phyloP scores from a whole-genome alignment of 2,329 filamentous ascomycete genomes.

The Hypomyces perniciosus region DNA sequence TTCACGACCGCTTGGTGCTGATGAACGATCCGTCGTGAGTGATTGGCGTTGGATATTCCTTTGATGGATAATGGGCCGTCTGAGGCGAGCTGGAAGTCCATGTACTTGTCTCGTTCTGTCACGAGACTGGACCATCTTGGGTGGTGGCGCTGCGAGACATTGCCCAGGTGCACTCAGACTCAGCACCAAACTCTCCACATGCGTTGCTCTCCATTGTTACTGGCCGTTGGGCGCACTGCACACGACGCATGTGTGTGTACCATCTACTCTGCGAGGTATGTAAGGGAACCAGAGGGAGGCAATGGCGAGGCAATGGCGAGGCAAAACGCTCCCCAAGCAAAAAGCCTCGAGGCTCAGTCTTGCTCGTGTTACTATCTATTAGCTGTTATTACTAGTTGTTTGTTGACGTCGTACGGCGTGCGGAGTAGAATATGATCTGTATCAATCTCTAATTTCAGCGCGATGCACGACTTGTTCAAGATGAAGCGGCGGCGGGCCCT shows the following conservation, averaged over 20 bases:
- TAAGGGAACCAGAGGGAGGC: no score
- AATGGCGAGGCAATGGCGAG: no score
- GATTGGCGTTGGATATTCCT: no score
- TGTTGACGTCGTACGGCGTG: no score
- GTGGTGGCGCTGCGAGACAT: constrained; percentile 10
- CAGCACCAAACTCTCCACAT: background rate
- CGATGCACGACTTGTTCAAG: constrained; percentile 6
- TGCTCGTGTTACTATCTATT: no score
- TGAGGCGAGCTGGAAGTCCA: constrained; percentile 4
- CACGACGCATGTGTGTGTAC: background rate
- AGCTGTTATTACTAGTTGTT: no score
- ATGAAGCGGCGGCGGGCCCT: constrained; percentile 6
- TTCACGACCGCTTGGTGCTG: no score
- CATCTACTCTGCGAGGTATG: no score
- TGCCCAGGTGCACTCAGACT: constrained; percentile 7
- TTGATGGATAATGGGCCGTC: background rate
- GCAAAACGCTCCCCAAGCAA: no score
- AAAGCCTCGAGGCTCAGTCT: no score
- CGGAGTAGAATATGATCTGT: no score
- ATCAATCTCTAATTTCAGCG: background rate
- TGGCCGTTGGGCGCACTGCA: constrained; percentile 3
- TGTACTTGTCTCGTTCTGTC: constrained; percentile 9
- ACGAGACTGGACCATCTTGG: constrained; percentile 6
- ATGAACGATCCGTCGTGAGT: no score
- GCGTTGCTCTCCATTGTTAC: background rate